Percentiles rank a stretch among this genome's conserved stretches.
Conservation (phyloP, 2,329 filamentous ascomycete genomes). For the Pseudogymnoascus sp. region DNA sequence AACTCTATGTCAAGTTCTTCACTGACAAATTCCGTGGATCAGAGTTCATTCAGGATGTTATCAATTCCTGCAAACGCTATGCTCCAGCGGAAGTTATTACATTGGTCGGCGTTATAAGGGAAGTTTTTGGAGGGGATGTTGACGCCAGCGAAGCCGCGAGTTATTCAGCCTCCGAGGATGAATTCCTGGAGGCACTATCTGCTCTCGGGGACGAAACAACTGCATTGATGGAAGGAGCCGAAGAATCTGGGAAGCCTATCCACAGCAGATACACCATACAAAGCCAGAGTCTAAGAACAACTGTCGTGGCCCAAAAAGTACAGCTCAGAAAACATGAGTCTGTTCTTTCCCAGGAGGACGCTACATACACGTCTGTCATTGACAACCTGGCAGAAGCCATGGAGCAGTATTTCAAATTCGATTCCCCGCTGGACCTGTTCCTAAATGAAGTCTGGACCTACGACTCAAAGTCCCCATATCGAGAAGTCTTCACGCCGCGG, state of each 20-base stretch:
- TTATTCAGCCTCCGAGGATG: slow-evolving; percentile 24
- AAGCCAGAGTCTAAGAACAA: slow-evolving; percentile 63
- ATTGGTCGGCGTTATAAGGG: slow-evolving; percentile 37
- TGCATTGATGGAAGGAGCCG: slow-evolving; percentile 37
- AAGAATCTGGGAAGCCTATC: slow-evolving; percentile 42
- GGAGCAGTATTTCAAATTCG: slow-evolving; percentile 35
- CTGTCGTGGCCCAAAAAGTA: slow-evolving; percentile 73
- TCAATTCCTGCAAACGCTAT: slow-evolving; percentile 49
- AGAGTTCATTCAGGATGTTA: slow-evolving; percentile 39
- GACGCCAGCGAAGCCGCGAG: slow-evolving; percentile 20
- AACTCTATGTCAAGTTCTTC: slow-evolving; percentile 54
- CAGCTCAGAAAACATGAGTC: slow-evolving; percentile 70
- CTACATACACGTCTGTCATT: slow-evolving; percentile 58
- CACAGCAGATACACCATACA: slow-evolving; percentile 69
- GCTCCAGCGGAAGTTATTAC: slow-evolving; percentile 41
- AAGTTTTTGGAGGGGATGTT: slow-evolving; percentile 19
- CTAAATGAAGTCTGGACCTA: slow-evolving; percentile 70
- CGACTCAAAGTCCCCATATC: slow-evolving; percentile 60
- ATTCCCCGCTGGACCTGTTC: slow-evolving; percentile 39
- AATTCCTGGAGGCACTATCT: slow-evolving; percentile 18
- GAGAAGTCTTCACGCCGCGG: slow-evolving; percentile 66
- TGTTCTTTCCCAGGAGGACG: slow-evolving; percentile 61
- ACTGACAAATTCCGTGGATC: slow-evolving; percentile 44
- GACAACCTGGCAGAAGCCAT: slow-evolving; percentile 47
- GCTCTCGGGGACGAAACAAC: slow-evolving; percentile 39